phyloP scores from a whole-genome alignment of 768 basidiomycete genomes.

The Rhodosporidiobolus sp. region DNA sequence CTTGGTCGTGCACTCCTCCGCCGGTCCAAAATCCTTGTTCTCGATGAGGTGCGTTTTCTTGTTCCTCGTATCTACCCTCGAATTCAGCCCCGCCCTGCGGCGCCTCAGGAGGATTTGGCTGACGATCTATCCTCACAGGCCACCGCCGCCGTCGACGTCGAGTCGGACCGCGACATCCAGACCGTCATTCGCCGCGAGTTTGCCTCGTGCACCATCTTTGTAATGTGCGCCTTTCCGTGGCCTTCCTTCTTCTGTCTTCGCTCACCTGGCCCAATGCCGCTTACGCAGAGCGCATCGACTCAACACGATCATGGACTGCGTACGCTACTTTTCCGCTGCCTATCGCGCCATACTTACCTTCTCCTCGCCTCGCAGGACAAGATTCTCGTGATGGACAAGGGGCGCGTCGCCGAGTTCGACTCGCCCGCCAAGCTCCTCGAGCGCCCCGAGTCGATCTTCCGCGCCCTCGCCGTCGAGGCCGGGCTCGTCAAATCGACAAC shows the following conservation, averaged over 20 bases:
- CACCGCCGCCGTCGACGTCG: conserved; percentile 55
- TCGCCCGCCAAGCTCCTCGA: conserved; percentile 63
- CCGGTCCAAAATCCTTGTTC: conserved; percentile 76
- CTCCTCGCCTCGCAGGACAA: too few relatives aligned
- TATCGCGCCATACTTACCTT: too few relatives aligned
- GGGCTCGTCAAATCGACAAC: conserved; percentile 16
- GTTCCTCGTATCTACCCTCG: neutral
- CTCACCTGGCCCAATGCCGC: neutral
- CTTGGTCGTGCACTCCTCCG: conserved; percentile 57
- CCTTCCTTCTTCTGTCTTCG: neutral
- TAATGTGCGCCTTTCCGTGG: neutral
- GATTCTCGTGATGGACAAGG: conserved; percentile 65
- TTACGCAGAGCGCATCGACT: neutral
- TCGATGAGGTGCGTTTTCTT: conserved; percentile 71
- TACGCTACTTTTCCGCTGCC: too few relatives aligned
- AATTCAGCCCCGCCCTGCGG: too few relatives aligned
- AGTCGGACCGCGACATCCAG: conserved; percentile 63
- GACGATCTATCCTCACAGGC: neutral
- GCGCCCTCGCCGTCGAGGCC: conserved; percentile 33
- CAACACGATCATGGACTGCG: conserved; percentile 22
- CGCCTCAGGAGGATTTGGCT: too few relatives aligned
- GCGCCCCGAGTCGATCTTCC: conserved; percentile 47
- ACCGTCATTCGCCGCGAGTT: conserved; percentile 64
- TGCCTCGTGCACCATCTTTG: conserved; percentile 53
- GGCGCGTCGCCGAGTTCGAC: conserved; percentile 80